Conservation (phyloP, 2,329 filamentous ascomycete genomes). For the Parasarocladium wereldwijsianum region DNA sequence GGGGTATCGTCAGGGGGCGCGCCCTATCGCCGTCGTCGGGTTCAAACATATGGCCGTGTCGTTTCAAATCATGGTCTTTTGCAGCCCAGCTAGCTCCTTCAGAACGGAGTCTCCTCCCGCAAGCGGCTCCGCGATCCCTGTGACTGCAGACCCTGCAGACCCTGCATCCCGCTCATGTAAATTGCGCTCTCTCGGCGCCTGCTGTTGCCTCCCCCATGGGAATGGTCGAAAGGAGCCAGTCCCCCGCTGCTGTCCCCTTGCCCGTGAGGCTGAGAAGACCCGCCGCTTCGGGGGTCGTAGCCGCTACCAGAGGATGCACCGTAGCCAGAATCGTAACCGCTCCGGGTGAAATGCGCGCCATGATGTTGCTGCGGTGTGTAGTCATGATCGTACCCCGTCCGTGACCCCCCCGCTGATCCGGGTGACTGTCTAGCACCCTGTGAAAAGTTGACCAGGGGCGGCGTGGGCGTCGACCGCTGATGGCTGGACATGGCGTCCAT, state of each 20-base stretch:
- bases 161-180: slow-evolving; percentile 33
- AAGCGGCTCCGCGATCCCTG: slow-evolving; percentile 38
- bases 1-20: no score
- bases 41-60: not conserved
- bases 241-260: slow-evolving; percentile 7
- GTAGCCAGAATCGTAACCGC: slow-evolving; percentile 3
- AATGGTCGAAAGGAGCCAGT: slow-evolving; percentile 20
- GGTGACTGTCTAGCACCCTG: not conserved
- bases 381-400: slow-evolving; percentile 27
- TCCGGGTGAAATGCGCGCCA: not conserved
- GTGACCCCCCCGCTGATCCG: slow-evolving; percentile 6
- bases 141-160: slow-evolving; percentile 33
- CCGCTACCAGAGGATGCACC: no score
- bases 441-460: slow-evolving; percentile 15
- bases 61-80: no score
- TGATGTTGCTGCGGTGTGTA: slow-evolving; percentile 21
- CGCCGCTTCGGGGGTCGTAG: slow-evolving; percentile 14
- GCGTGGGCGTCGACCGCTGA: slow-evolving; percentile 29
- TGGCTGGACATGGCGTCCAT: slow-evolving; percentile 15
- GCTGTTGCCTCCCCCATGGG: slow-evolving; percentile 15
- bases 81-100: no score
- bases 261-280: slow-evolving; percentile 8
- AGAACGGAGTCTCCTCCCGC: slow-evolving; percentile 38
- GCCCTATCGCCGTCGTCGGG: no score
- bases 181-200: slow-evolving; percentile 47